Base-by-base conservation (phyloP, 169 alveolate species). In the Cryptosporidium baileyi region DNA sequence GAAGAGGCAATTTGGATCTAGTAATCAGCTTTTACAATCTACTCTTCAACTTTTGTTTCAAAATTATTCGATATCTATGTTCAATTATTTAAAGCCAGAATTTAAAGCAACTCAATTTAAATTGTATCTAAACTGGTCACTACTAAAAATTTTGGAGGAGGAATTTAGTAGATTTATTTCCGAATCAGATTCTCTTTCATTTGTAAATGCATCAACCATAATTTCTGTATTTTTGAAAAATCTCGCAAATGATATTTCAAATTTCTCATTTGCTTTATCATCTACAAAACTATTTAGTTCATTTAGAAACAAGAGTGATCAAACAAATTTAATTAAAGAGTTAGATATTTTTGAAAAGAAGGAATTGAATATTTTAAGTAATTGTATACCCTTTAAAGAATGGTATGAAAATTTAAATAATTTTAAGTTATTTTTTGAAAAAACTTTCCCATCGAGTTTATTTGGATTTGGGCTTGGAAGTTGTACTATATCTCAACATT, bases 391-490 rank as follows among this genome's bases (percentile, higher is more conserved):
- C 26, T 88, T 90, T 22, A 51, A 74, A 61, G 89, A 82, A 52
- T 91, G 89, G 59, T 82, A 80, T 36, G 89, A 88, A 19, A 54
- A 74, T 54, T 80, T 90, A 28, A 67, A 80, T 63, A 88, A 61
- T 43, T 63, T 90, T 32, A 74, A 90, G 44, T 41, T 54, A 7
- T 65, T 44, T 74, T 60, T 89, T 62, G 90, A 89, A 60, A 88
- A 51, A 22, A 60, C 60, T 36, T 43, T 90, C 40, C 88, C 93
- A 5, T 63, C 82, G 1, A 74, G 80, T 49, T 60, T 88, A 15
- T 61, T 82, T 26, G 93, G 93, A 2, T 89, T 89, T 91, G 93
- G 93, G 0, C 19, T 80, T 9, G 93, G 93, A n/a, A 81, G 90
- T 9, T 88, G 93, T 32, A 89, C 93, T 44, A 60, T 90, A 2